Base-by-base conservation (phyloP, 2,329 filamentous ascomycete species). In the Metarhizium humberi region DNA sequence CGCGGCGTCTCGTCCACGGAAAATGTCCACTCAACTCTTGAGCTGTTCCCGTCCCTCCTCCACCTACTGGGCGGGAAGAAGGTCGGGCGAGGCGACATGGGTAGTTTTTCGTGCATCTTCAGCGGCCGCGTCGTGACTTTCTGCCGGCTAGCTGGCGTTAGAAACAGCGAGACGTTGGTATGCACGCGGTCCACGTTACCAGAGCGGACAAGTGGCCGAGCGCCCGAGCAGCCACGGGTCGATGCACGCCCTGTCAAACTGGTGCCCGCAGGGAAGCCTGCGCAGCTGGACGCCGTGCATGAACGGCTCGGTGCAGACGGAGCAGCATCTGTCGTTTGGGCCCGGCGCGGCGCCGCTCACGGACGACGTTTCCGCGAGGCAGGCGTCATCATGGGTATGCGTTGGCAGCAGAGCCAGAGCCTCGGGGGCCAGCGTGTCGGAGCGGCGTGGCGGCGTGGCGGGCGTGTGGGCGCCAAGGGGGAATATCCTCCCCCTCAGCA, bases 141-240 rank as follows among this genome's bases (percentile, higher is more conserved):
- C 14, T 38, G n/a, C 8, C 52, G 55, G 18, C 55, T 54, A 34
- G 32, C 40, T 25, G 25, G 32, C 14, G 6, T 45, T 20, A 50
- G 18, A 20, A 25, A 8, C 20, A n/a, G 25, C 14, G 16, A 14
- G 30, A 42, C 3, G 3, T 3, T 3, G 20, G 20, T 25, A 25
- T 3, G 45, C 0, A 48, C 6, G 6, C 16, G 18, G n/a, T 40
- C 11, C 20, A 20, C 51, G 34, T 38, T 38, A 56, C 55, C 52
- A 56, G 1, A 56, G 43, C 6, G 55, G 55, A 49, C 55, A 56
- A 14, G 55, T 54, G 4, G 52, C 48, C 20, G 55, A 51, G 30
- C 36, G 52, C 25, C 29, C 49, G 25, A 49, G 30, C 2, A 54
- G 36, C 55, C 55, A 54, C 16, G 55, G 52, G 14, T 56, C 55